Percentiles rank a stretch among this genome's conserved stretches.
These are phyloP conservation scores for Rhizomucor miehei DNA, from an alignment of 371 early-diverging fungal genomes.

Conservation along the genomic window DNA sequence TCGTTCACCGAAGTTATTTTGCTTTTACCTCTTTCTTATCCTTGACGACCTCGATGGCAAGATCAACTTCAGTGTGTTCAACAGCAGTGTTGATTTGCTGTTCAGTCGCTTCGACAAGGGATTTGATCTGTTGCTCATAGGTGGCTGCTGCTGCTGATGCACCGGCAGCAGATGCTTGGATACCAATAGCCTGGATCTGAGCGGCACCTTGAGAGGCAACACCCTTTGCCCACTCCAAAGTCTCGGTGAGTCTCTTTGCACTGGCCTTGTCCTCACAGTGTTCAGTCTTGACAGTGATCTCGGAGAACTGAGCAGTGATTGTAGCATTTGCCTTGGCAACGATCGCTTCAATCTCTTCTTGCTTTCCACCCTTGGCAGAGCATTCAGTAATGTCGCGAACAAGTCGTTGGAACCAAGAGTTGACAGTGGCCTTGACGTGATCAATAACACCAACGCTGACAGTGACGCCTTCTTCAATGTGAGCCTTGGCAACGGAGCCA, in stretches of 20 bases:
- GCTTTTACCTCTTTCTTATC: not conserved
- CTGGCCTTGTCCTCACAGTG: not conserved
- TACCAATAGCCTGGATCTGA: not conserved
- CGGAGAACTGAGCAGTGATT: constrained; percentile 1
- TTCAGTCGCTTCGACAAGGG: constrained; percentile 5
- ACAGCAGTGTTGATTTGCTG: constrained; percentile 4
- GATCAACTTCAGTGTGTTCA: not conserved
- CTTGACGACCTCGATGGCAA: not conserved
- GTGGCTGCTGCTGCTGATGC: not conserved
- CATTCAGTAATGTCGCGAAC: constrained; percentile 24
- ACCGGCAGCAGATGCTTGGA: no score
- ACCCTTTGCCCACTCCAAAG: not conserved
- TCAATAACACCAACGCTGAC: constrained; percentile 2
- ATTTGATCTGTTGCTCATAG: constrained; percentile 3
- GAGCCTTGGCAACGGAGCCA: not conserved
- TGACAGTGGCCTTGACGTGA: constrained; percentile 21
- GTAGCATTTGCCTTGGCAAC: constrained; percentile 17
- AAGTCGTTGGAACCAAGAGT: constrained; percentile 24
- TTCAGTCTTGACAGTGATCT: not conserved
- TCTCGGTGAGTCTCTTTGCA: not conserved
- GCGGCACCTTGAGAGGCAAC: constrained; percentile 1
- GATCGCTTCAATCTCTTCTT: constrained; percentile 28
- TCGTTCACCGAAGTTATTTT: no score
- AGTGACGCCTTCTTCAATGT: not conserved
- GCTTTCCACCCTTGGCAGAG: constrained; percentile 27